Conservation (phyloP, 2,329 filamentous ascomycete genomes). For the Penicillium sp. region DNA sequence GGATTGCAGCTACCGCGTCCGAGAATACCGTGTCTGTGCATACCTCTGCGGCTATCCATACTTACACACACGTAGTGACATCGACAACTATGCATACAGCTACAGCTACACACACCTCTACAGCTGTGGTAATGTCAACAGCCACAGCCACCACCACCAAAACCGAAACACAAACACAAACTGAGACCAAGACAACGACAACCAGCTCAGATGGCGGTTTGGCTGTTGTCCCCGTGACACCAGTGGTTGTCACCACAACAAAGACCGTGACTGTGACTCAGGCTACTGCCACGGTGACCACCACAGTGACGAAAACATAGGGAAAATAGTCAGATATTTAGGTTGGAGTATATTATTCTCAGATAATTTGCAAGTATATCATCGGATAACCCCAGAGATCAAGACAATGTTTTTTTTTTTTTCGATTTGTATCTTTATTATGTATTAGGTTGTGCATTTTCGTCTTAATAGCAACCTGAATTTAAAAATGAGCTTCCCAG, state of each 20-base stretch:
- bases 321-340: not conserved
- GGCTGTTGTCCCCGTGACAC: slow-evolving; percentile 14
- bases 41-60: not conserved
- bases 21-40: too few relatives aligned
- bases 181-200: not conserved
- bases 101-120: not conserved
- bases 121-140: not conserved
- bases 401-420: not conserved
- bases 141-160: not conserved
- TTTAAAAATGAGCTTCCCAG: not conserved
- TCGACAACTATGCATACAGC: not conserved
- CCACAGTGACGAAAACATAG: not conserved
- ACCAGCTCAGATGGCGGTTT: not conserved
- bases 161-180: not conserved
- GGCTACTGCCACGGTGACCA: not conserved
- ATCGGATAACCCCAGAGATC: not conserved
- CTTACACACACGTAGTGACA: not conserved
- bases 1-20: not conserved
- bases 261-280: slow-evolving; percentile 3
- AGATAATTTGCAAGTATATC: not conserved
- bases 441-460: not conserved
- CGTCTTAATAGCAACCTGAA: not conserved
- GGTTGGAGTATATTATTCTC: not conserved
- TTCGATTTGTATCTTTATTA: not conserved
- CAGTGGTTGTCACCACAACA: slow-evolving; percentile 12